Evolutionary conservation across 352 stramenopile species (phyloP).

Genomic region (Elongisporangium prolatum): DNA sequence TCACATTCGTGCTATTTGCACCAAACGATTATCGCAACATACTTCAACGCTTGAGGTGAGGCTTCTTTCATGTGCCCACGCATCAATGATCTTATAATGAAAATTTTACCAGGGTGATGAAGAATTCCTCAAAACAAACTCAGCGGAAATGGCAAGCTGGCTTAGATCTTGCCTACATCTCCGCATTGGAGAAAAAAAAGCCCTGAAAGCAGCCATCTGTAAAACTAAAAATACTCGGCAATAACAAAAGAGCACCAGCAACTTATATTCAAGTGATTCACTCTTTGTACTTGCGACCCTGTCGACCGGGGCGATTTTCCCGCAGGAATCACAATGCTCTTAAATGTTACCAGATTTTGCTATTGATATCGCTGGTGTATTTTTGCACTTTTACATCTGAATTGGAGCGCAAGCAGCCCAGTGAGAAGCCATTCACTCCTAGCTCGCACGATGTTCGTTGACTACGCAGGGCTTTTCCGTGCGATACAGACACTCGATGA

Average conservation of each 20-base stretch:
- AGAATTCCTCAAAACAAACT: constrained; percentile 34
- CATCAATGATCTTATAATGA: background rate
- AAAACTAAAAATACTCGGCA: constrained; percentile 11
- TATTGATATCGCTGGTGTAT: background rate
- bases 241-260: too few relatives aligned
- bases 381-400: background rate
- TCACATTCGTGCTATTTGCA: constrained; percentile 16
- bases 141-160: constrained; percentile 52
- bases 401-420: background rate
- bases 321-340: background rate
- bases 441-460: background rate
- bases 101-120: constrained; percentile 33
- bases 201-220: constrained; percentile 11
- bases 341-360: background rate
- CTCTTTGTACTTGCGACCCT: too few relatives aligned
- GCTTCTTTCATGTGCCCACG: background rate
- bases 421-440: background rate
- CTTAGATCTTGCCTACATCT: constrained; percentile 60
- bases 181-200: constrained; percentile 59
- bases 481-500: background rate
- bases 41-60: constrained; percentile 29
- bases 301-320: too few relatives aligned
- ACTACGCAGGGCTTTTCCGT: background rate
- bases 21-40: constrained; percentile 16
- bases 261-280: too few relatives aligned